phyloP scores from a whole-genome alignment of 352 stramenopile species.

The Globisporangium ultimum region DNA sequence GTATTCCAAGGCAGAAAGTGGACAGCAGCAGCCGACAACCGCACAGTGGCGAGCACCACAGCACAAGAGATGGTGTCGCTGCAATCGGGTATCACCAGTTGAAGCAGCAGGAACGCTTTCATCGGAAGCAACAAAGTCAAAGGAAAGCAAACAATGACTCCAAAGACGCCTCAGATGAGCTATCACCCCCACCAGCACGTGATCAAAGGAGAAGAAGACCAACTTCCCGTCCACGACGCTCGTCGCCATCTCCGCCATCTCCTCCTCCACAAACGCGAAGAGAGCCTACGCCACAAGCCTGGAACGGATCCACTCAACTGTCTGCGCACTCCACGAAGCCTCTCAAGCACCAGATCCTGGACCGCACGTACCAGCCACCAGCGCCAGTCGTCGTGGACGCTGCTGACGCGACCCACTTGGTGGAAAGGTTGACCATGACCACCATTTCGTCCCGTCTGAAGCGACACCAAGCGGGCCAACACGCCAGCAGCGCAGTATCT shows the following conservation, averaged over 20 bases:
- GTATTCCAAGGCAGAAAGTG: not conserved
- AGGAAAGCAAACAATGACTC: too few species aligned
- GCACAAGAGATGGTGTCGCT: too few species aligned
- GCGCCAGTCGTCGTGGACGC: slow-evolving; percentile 29
- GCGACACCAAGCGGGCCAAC: not conserved
- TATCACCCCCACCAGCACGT: too few species aligned
- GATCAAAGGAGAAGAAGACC: not conserved
- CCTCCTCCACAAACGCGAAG: too few species aligned
- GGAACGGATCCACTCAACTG: slow-evolving; percentile 60
- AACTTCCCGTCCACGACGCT: not conserved
- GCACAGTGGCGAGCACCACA: not conserved
- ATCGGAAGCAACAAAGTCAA: too few species aligned
- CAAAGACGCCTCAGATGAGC: too few species aligned
- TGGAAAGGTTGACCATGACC: slow-evolving; percentile 44
- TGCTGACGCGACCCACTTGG: slow-evolving; percentile 27
- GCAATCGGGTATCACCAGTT: too few species aligned
- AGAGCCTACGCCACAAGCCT: slow-evolving; percentile 16
- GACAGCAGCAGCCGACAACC: not conserved
- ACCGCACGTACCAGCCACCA: slow-evolving; percentile 47
- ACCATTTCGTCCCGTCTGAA: slow-evolving; percentile 62
- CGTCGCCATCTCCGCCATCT: slow-evolving; percentile 2
- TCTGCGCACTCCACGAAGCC: slow-evolving; percentile 22
- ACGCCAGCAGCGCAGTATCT: slow-evolving; percentile 11
- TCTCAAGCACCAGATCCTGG: slow-evolving; percentile 59
- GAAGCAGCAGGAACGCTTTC: too few species aligned